Evolutionary conservation across 768 basidiomycete genomes (phyloP), one percentile per base, ranked within the genome.

Genomic region (Hortiboletus campestris): DNA sequence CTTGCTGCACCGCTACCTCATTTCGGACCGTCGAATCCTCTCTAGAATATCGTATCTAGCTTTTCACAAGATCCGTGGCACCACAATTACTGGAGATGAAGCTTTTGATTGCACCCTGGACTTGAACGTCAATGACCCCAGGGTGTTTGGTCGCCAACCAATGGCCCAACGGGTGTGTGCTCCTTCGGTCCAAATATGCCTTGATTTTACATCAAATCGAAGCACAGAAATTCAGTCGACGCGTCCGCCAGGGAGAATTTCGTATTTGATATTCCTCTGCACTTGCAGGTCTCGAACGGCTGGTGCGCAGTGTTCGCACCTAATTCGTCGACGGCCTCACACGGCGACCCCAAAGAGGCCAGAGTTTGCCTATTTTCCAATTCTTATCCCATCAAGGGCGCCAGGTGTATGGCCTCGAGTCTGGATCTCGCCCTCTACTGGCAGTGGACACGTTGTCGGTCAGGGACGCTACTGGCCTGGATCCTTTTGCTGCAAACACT

Each of bases 181-280:
- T 47, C 45, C 25, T 51, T 53, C 20, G 43, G 42, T 41, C 58
- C 54, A 20, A 44, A 51, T 31, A 50, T 46, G 44, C 46, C 53
- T 50, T 55, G 48, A 41, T 40, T 53, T 53, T 43, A 43, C 60
- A 65, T 60, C 53, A 51, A 44, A 51, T 46, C 48, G 51, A 54
- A 42, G 41, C 53, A 14, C n/a, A 53, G 16, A 47, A 44, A 45
- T 46, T 36, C 32, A 28, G 20, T 11, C 16, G 28, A 25, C 39
- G 10, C 49, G 32, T 19, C 19, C 45, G 39, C 54, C 35, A 34
- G 36, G 52, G 52, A 55, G 40, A 46, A 52, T 56, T 56, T 50
- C 31, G n/a, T 46, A 65, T 67, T 67, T 65, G 53, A 63, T 65
- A 60, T 64, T 25, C 5, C 42, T 29, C 29, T 58, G 39, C 54